Evolutionary conservation across 148 eudicot species (phyloP).

Genomic region (Hydrangea macrophylla): DNA sequence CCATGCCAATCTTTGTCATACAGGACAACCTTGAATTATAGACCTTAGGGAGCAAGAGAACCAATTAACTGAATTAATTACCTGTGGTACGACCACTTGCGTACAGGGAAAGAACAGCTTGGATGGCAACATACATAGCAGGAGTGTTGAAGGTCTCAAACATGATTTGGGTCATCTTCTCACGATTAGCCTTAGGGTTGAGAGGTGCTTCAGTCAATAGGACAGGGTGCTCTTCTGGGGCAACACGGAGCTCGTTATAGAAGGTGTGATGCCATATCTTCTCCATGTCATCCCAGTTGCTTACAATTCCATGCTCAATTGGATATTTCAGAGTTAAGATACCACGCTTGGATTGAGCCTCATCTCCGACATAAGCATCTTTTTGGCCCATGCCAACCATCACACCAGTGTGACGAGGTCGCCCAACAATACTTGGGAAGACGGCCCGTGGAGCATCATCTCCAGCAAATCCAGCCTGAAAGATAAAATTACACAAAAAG

Average conservation of each 20-base stretch:
- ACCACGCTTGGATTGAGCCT: slow-evolving; percentile 94
- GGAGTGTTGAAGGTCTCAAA: slow-evolving; percentile 85
- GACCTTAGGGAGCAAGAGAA: background rate
- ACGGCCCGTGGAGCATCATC: slow-evolving; percentile 93
- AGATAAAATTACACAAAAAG: slow-evolving; percentile 4
- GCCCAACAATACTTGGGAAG: slow-evolving; percentile 85
- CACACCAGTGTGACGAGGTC: slow-evolving; percentile 89
- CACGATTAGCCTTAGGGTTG: slow-evolving; percentile 90
- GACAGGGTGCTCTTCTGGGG: slow-evolving; percentile 92
- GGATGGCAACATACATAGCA: slow-evolving; percentile 81
- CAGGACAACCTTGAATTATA: background rate
- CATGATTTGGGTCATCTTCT: slow-evolving; percentile 92
- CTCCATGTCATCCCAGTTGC: slow-evolving; percentile 97
- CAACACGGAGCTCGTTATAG: slow-evolving; percentile 88
- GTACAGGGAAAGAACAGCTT: slow-evolving; percentile 77
- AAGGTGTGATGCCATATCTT: slow-evolving; percentile 92
- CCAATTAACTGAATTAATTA: slow-evolving; percentile 24
- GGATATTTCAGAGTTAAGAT: slow-evolving; percentile 78
- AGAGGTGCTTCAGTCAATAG: slow-evolving; percentile 84
- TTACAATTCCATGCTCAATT: slow-evolving; percentile 90
- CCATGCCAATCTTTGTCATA: background rate
- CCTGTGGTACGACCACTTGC: slow-evolving; percentile 94
- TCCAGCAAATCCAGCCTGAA: slow-evolving; percentile 92
- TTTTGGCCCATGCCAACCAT: slow-evolving; percentile 96
- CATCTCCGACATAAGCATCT: slow-evolving; percentile 86